Evolutionary conservation across 345 rosid genomes (phyloP).

Genomic region (Citrus inodora): DNA sequence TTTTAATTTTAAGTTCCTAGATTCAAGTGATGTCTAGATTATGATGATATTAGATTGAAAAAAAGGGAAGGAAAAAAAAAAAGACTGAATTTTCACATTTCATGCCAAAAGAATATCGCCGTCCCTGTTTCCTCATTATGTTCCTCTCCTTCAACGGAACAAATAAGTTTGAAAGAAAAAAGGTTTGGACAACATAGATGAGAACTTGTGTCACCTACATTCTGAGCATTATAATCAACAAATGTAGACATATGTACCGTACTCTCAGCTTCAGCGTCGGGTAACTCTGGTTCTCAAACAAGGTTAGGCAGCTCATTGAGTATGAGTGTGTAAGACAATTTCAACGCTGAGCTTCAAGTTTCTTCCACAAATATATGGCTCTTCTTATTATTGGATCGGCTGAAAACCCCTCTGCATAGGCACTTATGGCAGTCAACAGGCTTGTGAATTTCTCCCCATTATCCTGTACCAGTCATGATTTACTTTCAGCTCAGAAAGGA

Average conservation of each 20-base stretch:
- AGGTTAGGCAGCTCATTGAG: background rate
- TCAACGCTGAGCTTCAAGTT: constrained; percentile 30
- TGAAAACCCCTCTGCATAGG: constrained; percentile 92
- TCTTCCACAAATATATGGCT: constrained; percentile 68
- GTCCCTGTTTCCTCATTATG: too few species aligned
- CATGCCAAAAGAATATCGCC: too few species aligned
- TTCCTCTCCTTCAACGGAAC: too few species aligned
- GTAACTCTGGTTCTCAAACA: background rate
- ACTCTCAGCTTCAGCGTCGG: background rate
- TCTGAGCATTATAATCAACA: background rate
- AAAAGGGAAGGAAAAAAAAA: too few species aligned
- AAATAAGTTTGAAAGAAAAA: background rate
- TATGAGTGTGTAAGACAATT: background rate
- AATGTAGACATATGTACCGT: background rate
- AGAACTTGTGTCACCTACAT: background rate
- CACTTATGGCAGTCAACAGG: constrained; percentile 69
- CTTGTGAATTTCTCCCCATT: constrained; percentile 79
- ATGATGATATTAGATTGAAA: too few species aligned
- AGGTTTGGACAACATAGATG: background rate
- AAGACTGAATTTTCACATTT: too few species aligned
- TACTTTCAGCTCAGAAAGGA: background rate
- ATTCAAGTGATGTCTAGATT: too few species aligned
- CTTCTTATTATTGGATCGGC: constrained; percentile 72
- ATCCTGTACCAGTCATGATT: constrained; percentile 47
- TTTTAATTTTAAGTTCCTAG: too few species aligned